These are phyloP conservation scores for Colletotrichum acutatum DNA, from an alignment of 2,329 filamentous ascomycete species.

Conservation along the genomic window DNA sequence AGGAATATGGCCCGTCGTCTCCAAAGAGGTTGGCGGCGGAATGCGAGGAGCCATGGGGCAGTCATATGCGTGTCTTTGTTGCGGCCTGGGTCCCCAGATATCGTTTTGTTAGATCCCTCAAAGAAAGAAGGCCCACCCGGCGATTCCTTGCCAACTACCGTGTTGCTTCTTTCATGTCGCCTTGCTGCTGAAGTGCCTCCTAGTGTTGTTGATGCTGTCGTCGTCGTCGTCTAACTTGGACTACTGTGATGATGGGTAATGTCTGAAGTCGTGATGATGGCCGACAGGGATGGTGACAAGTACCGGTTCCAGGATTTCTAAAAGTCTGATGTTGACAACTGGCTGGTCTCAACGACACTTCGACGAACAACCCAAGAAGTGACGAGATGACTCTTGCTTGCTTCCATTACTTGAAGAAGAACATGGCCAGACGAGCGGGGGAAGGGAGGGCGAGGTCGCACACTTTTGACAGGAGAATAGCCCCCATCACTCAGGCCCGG, in stretches of 20 bases:
- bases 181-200: not conserved
- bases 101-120: not conserved
- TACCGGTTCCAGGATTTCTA: not conserved
- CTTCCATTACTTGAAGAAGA: not conserved
- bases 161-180: not conserved
- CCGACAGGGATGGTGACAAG: not conserved
- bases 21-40: not conserved
- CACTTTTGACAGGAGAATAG: not conserved
- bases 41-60: constrained; percentile 5
- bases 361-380: not conserved
- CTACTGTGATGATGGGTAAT: not conserved
- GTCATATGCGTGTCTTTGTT: constrained; percentile 20
- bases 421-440: not conserved
- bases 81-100: not conserved
- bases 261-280: not conserved
- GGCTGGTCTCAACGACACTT: not conserved
- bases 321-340: not conserved
- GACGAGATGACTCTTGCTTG: not conserved
- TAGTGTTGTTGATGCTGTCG: not conserved
- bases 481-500: not conserved
- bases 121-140: constrained; percentile 12
- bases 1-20: constrained; percentile 1
- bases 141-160: not conserved
- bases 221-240: not conserved
- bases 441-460: not conserved